phyloP scores from a whole-genome alignment of 805 yeast species.

The Wickerhamomyces chaumierensis region DNA sequence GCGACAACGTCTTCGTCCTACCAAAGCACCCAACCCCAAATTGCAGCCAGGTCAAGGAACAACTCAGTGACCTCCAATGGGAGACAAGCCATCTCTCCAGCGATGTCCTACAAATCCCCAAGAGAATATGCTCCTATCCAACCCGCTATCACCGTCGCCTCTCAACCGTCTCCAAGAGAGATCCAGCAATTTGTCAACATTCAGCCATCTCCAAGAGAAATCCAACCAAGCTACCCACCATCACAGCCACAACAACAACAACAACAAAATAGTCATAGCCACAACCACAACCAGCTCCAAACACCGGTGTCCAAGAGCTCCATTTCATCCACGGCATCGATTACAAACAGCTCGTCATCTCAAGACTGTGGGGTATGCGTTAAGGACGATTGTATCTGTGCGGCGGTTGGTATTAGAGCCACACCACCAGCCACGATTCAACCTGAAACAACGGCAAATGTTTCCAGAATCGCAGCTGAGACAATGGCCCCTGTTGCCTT shows the following conservation, averaged over 20 bases:
- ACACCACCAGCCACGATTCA: constrained; percentile 11
- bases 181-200: constrained; percentile 7
- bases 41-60: too few relatives aligned
- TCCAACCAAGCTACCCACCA: constrained; percentile 18
- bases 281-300: constrained; percentile 3
- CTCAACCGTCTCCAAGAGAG: not conserved
- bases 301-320: constrained; percentile 36
- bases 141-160: constrained; percentile 2
- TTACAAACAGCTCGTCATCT: constrained; percentile 36
- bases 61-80: too few relatives aligned
- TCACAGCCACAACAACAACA: too few relatives aligned
- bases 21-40: constrained; percentile 1
- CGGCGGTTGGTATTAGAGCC: constrained; percentile 22
- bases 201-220: constrained; percentile 35
- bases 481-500: constrained; percentile 64
- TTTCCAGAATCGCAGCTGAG: constrained; percentile 27
- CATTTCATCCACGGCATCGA: constrained; percentile 1
- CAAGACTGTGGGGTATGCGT: constrained; percentile 53
- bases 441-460: too few relatives aligned
- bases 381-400: constrained; percentile 63
- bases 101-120: not conserved
- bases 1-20: too few relatives aligned
- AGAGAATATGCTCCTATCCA: constrained; percentile 3
- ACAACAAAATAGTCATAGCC: too few relatives aligned
- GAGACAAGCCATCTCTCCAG: too few relatives aligned